Evolutionary conservation across 805 yeast species (phyloP).

Genomic region (Teunomyces pallodes): DNA sequence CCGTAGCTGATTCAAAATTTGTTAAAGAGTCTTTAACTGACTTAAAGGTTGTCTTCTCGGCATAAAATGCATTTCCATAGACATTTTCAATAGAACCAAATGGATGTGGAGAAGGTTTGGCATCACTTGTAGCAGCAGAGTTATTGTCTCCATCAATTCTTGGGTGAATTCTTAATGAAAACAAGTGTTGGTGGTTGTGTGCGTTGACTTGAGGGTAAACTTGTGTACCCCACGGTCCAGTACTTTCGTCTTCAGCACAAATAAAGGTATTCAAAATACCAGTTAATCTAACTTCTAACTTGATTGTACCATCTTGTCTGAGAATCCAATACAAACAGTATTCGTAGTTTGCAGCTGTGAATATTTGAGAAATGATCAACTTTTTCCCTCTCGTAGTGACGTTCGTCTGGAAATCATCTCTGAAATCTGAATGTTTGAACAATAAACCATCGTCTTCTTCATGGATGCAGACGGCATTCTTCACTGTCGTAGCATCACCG

Average conservation of each 20-base stretch:
- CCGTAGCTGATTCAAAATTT: conserved; percentile 56
- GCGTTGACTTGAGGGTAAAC: conserved; percentile 82
- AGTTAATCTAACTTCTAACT: conserved; percentile 73
- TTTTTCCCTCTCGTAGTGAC: conserved; percentile 74
- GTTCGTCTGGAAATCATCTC: conserved; percentile 74
- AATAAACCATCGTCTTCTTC: conserved; percentile 83
- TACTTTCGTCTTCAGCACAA: conserved; percentile 60
- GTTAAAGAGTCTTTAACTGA: conserved; percentile 66
- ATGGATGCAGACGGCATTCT: conserved; percentile 79
- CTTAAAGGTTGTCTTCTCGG: conserved; percentile 64
- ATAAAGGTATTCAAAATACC: conserved; percentile 78
- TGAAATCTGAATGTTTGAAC: conserved; percentile 80
- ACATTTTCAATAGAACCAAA: conserved; percentile 67
- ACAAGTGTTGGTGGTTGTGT: conserved; percentile 84
- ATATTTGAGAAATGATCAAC: conserved; percentile 73
- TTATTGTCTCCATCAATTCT: conserved; percentile 78
- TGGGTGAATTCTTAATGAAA: conserved; percentile 75
- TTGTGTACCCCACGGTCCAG: conserved; percentile 76
- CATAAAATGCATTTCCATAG: conserved; percentile 75
- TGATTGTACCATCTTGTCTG: conserved; percentile 81
- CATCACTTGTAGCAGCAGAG: conserved; percentile 69
- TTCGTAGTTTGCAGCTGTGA: conserved; percentile 85
- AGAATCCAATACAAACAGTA: conserved; percentile 81
- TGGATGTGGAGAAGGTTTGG: conserved; percentile 54
- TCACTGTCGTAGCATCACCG: conserved; percentile 69